Percentiles rank a stretch among this genome's conserved stretches.
These are phyloP conservation scores for Polyporus arcularius DNA, from an alignment of 768 basidiomycete genomes.

Conservation along the genomic window DNA sequence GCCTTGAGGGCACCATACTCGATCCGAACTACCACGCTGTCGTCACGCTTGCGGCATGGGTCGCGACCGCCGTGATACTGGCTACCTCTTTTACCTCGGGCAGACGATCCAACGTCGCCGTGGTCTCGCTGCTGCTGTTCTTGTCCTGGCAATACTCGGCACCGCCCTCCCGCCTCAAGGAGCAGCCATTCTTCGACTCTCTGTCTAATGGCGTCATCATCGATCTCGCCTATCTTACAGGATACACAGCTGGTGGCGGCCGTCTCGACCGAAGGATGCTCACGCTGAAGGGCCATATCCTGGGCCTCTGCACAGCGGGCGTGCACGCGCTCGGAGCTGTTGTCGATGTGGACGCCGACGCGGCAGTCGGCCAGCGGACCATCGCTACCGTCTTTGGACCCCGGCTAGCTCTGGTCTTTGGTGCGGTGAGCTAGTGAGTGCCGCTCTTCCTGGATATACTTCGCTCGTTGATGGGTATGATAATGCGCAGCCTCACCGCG, in stretches of 20 bases:
- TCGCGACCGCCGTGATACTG: not conserved
- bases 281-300: not conserved
- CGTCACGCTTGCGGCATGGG: not conserved
- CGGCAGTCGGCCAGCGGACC: slow-evolving; percentile 5
- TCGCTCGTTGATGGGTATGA: not conserved
- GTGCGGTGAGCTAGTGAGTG: slow-evolving; percentile 4
- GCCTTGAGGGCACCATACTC: slow-evolving; percentile 15
- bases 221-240: slow-evolving; percentile 6
- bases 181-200: slow-evolving; percentile 7
- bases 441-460: not conserved
- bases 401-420: not conserved
- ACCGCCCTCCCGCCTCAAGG: slow-evolving; percentile 10
- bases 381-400: slow-evolving; percentile 7
- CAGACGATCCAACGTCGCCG: not conserved
- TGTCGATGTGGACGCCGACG: slow-evolving; percentile 7
- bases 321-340: slow-evolving; percentile 12
- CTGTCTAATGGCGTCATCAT: slow-evolving; percentile 14
- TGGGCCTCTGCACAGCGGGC: slow-evolving; percentile 12
- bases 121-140: not conserved
- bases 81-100: not conserved
- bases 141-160: slow-evolving; percentile 12
- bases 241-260: slow-evolving; percentile 8
- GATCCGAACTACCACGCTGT: not conserved
- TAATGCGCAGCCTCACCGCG: not conserved
- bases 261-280: not conserved